Evolutionary conservation across 2,329 filamentous ascomycete species (phyloP), one percentile per base, ranked within the genome.

Genomic region (Septoria petroselini): DNA sequence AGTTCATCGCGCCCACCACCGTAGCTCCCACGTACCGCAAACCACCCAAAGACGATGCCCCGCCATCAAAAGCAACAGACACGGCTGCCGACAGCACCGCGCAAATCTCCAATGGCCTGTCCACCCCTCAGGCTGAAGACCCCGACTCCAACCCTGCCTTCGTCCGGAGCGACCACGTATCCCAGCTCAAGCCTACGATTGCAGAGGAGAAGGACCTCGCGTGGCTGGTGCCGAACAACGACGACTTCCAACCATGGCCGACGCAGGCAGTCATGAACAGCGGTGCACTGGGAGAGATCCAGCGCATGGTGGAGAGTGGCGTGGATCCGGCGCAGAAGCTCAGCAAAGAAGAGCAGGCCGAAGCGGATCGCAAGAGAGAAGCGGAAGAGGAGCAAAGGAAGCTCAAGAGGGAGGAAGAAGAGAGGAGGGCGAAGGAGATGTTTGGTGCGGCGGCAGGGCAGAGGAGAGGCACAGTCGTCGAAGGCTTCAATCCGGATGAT

Each of bases 1-100:
- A 85, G 35, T 83, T 84, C 57, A 93, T 94, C 63, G 86, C 84
- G 67, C 86, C 84, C 65, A 89, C 84, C 57, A 91, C 88, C 0
- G 77, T 89, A 9, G 87, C 88, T 0, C 84, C 84, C 0, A 80
- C 80, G 2, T 73, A 69, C 59, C 62, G 64, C 51, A 60, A 57
- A 52, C 54, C 53, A 4, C 38, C 57, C 9, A 52, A 58, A 39
- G 58, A 56, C 18, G 38, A 51, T 12, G 19, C 41, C 6, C 41
- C 55, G 17, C 52, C 52, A 25, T 29, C 41, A 18, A 44, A 50
- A 18, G 6, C 40, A 6, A 12, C 14, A 38, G 45, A 46, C 8
- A 19, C 18, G 3, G 34, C 33, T 9, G 38, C 39, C 14, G 42
- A 47, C 9, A 39, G 9, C 15, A 47, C 35, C 7, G 29, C 57